A percentile compares a stretch with the other conserved stretches of the same genome.
Evolutionary conservation across 2,329 filamentous ascomycete genomes (phyloP).

Genomic region (Blumeria hordei): DNA sequence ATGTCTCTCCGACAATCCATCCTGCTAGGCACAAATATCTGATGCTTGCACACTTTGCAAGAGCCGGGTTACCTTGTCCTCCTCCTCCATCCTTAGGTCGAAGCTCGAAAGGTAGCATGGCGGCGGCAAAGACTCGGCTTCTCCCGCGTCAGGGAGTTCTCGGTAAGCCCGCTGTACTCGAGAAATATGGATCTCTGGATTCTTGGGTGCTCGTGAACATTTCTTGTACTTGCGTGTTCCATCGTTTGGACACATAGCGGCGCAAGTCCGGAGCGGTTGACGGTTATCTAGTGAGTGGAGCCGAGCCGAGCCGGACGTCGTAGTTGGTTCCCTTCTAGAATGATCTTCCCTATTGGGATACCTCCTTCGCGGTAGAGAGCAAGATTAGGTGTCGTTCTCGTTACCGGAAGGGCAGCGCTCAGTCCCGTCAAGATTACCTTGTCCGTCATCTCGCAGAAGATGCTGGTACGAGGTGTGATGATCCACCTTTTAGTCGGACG

Average conservation of each 20-base stretch:
- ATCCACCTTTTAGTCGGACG: background rate
- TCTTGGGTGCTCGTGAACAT: background rate
- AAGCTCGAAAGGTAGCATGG: background rate
- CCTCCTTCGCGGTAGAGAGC: no score
- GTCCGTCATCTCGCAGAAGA: background rate
- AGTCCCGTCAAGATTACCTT: background rate
- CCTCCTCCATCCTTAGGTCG: background rate
- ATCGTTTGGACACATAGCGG: background rate
- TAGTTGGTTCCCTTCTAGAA: no score
- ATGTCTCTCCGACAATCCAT: background rate
- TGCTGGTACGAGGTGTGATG: background rate
- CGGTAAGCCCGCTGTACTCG: background rate
- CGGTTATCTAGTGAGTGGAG: background rate
- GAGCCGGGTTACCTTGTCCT: background rate
- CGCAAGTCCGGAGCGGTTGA: background rate
- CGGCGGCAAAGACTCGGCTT: background rate
- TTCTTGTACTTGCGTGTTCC: background rate
- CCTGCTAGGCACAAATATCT: background rate
- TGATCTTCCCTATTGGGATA: no score
- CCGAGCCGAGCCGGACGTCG: no score
- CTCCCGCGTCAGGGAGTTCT: background rate
- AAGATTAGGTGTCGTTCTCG: background rate
- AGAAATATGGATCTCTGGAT: background rate
- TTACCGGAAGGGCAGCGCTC: background rate
- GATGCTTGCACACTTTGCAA: background rate